Evolutionary conservation across 2,329 filamentous ascomycete species (phyloP).

Genomic region (Fusarium sp.): DNA sequence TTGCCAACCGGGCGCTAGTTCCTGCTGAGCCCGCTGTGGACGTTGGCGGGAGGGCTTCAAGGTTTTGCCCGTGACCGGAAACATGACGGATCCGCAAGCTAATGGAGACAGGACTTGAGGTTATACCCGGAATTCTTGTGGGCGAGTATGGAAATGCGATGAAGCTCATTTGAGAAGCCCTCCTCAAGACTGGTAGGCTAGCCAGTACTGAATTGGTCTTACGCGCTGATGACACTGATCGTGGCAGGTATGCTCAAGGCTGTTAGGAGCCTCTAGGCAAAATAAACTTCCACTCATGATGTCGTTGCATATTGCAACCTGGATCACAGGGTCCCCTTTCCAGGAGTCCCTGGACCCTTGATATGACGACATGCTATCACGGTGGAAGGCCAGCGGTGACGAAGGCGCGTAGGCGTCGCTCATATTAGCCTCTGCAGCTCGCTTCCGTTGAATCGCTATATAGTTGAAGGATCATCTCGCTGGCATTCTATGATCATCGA

Average conservation of each 20-base stretch:
- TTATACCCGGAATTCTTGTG: background rate
- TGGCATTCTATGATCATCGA: background rate
- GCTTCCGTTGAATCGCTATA: slow-evolving; percentile 14
- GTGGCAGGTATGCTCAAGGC: slow-evolving; percentile 8
- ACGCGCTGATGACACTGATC: background rate
- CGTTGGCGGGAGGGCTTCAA: background rate
- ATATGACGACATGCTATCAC: slow-evolving; percentile 8
- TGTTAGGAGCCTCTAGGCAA: background rate
- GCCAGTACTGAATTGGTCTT: background rate
- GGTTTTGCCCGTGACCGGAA: slow-evolving; percentile 9
- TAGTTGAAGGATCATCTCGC: slow-evolving; percentile 11
- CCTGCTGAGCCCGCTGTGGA: background rate
- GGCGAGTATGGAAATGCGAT: background rate
- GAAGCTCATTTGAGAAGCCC: background rate
- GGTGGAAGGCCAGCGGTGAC: background rate
- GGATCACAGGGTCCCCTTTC: background rate
- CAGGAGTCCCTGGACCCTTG: background rate
- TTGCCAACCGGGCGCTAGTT: background rate
- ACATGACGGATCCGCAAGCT: background rate
- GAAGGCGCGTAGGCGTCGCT: background rate
- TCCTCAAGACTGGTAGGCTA: background rate
- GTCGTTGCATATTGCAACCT: background rate
- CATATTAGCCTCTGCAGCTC: too few relatives aligned
- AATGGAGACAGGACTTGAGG: background rate
- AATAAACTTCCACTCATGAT: slow-evolving; percentile 1